Base-by-base conservation (phyloP, 2,329 filamentous ascomycete species). In the Xylaria sp. region DNA sequence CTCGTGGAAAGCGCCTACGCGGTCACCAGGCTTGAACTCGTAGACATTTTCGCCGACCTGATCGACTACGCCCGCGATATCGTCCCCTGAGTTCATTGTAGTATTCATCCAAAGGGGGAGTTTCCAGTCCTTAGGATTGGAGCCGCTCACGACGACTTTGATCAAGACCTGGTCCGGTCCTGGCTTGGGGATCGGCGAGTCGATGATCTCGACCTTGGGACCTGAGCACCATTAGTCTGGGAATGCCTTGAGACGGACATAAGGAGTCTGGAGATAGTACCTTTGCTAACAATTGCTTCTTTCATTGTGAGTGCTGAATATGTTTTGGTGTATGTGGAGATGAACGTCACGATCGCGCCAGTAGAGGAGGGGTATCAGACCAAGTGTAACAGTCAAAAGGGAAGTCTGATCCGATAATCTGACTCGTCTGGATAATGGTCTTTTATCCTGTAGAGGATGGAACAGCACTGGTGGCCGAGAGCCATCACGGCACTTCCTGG, bases 31-130 rank as follows among this genome's bases (percentile, higher is more conserved):
- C 52, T 81, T 82, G 78, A 88, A 88, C 67, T 87, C 85, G 59
- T 74, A 80, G 1, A 88, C 85, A 38, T 82, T 78, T 42, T 77
- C 70, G 19, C 86, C 86, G 21, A 87, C 82, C 61, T 79, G 77
- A 66, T 86, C 79, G 8, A 89, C 79, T 28, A 82, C 77, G 45
- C 83, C 83, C 1, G 83, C 83, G 43, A 86, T 83, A 70, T 87
- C 84, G 59, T 86, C 84, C 55, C 84, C 84, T 17, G 76, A 70
- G 74, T 86, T 85, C 46, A 65, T 38, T 12, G 64, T 56, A n/a
- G 55, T 60, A 37, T 57, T 59, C 28, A 58, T 49, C 67, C 64
- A 73, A 0, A 71, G 62, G 1, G 77, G 71, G 0, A 76, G 15
- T 61, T 80, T 80, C 79, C 79, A 80, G 69, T 83, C 80, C 67